Evolutionary conservation across 169 alveolate species (phyloP).

Genomic region (Plasmodium cynomolgi): DNA sequence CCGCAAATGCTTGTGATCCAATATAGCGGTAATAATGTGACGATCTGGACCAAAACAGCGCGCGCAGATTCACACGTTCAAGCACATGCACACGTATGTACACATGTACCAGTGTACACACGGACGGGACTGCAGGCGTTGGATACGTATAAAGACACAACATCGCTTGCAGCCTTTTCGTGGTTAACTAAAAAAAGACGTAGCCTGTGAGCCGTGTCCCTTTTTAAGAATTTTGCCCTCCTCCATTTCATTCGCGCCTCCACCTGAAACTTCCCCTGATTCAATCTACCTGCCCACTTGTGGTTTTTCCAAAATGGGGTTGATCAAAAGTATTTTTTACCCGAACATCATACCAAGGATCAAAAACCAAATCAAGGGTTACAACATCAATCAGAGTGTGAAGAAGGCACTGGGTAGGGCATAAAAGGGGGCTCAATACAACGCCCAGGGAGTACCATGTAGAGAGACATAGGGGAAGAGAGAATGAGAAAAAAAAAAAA

Average conservation of each 20-base stretch:
- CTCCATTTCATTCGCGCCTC: not conserved
- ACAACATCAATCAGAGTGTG: constrained; percentile 46
- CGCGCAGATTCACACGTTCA: not conserved
- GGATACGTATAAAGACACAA: not conserved
- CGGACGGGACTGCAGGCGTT: not conserved
- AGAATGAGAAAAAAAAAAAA: too few species aligned
- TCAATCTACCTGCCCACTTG: not conserved
- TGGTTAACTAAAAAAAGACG: not conserved
- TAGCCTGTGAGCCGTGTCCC: not conserved
- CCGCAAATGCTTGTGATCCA: not conserved
- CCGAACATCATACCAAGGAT: constrained; percentile 65
- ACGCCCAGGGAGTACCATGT: not conserved
- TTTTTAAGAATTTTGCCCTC: not conserved
- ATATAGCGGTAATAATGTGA: not conserved
- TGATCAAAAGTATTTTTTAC: constrained; percentile 56
- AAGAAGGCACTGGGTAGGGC: constrained; percentile 58
- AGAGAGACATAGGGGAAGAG: not conserved
- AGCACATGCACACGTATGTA: not conserved
- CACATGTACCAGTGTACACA: not conserved
- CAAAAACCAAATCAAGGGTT: constrained; percentile 33
- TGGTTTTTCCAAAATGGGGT: constrained; percentile 39
- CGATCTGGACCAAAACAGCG: not conserved
- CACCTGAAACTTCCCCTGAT: not conserved
- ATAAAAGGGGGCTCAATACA: not conserved
- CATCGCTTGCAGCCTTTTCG: not conserved